Evolutionary conservation across 257 asterid genomes (phyloP).

Genomic region (Plantago elongata): DNA sequence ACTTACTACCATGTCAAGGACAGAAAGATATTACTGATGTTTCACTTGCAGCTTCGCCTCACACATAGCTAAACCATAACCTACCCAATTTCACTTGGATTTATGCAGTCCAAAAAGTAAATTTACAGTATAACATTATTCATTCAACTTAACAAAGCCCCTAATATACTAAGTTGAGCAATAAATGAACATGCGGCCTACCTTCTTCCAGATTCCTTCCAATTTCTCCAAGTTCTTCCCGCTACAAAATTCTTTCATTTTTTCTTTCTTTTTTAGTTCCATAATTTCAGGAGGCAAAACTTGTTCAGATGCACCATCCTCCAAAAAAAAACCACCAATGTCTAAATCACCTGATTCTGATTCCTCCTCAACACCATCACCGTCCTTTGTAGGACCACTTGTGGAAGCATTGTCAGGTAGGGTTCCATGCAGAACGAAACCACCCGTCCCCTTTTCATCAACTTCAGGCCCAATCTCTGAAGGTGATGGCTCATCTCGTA

Average conservation of each 20-base stretch:
- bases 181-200: constrained; percentile 2
- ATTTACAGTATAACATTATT: no score
- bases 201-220: constrained; percentile 98
- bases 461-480: constrained; percentile 31
- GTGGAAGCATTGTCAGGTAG: constrained; percentile 26
- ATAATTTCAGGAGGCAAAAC: constrained; percentile 41
- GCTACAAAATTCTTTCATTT: constrained; percentile 59
- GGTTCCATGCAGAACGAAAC: constrained; percentile 24
- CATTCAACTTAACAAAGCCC: no score
- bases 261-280: constrained; percentile 70
- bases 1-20: constrained; percentile 4
- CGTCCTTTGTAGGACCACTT: constrained; percentile 28
- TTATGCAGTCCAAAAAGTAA: no score
- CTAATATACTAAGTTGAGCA: no score
- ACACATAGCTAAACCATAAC: no score
- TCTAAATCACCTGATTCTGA: constrained; percentile 64
- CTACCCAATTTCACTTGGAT: no score
- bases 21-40: constrained; percentile 13
- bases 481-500: constrained; percentile 30
- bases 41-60: no score
- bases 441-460: constrained; percentile 34
- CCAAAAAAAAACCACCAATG: constrained; percentile 71
- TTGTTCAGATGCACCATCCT: constrained; percentile 45
- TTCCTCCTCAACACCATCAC: constrained; percentile 40
- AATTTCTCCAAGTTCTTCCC: constrained; percentile 67